phyloP scores from a whole-genome alignment of 1,284 basidiomycete species.

The Cryptococcus hybrid region DNA sequence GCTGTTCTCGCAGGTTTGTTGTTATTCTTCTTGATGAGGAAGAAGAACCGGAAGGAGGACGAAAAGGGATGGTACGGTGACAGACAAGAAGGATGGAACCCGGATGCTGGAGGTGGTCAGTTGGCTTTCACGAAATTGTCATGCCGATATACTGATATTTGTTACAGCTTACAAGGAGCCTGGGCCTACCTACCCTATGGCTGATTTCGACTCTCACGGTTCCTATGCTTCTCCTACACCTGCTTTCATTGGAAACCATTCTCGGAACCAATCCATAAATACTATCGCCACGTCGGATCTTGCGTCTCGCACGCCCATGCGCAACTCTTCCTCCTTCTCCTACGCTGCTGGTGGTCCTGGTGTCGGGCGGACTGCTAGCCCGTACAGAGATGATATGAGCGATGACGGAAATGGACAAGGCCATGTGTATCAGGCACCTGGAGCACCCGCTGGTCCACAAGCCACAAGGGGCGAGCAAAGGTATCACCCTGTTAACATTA shows the following conservation, averaged over 20 bases:
- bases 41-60: slow-evolving; percentile 18
- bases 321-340: slow-evolving; percentile 5
- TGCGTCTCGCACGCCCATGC: slow-evolving; percentile 20
- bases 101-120: slow-evolving; percentile 10
- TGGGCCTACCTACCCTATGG: slow-evolving; percentile 18
- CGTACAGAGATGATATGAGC: slow-evolving; percentile 16
- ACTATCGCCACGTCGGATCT: slow-evolving; percentile 46
- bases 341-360: slow-evolving; percentile 2
- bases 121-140: neutral
- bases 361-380: slow-evolving; percentile 1
- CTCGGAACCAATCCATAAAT: slow-evolving; percentile 24
- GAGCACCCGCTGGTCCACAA: neutral
- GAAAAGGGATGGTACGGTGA: slow-evolving; percentile 32
- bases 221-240: slow-evolving; percentile 6
- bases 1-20: slow-evolving; percentile 34
- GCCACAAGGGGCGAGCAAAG: slow-evolving; percentile 5
- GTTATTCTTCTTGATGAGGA: slow-evolving; percentile 26
- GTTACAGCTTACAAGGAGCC: slow-evolving; percentile 33
- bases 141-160: neutral
- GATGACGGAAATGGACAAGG: slow-evolving; percentile 12
- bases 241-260: slow-evolving; percentile 13
- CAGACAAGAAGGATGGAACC: slow-evolving; percentile 8
- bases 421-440: slow-evolving; percentile 8
- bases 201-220: slow-evolving; percentile 20
- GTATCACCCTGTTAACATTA: slow-evolving; percentile 16